phyloP scores from a whole-genome alignment of 2,329 filamentous ascomycete genomes.

The Neonectria punicea region DNA sequence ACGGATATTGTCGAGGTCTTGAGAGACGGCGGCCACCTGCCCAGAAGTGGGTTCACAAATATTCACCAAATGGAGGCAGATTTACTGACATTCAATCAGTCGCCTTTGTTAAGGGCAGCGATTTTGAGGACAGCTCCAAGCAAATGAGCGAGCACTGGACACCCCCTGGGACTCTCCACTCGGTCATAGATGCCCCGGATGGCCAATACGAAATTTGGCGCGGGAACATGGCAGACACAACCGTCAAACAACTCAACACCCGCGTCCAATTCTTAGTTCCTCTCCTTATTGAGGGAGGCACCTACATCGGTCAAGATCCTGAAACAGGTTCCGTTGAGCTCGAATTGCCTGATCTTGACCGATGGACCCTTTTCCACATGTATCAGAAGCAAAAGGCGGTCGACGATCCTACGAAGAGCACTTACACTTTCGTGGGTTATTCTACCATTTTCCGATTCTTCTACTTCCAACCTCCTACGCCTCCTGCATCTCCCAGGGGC shows the following conservation, averaged over 20 bases:
- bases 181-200: constrained; percentile 69
- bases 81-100: constrained; percentile 56
- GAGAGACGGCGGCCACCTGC: constrained; percentile 72
- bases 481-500: constrained; percentile 52
- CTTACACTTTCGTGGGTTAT: constrained; percentile 90
- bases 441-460: constrained; percentile 91
- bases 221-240: constrained; percentile 75
- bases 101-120: constrained; percentile 70
- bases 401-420: constrained; percentile 56
- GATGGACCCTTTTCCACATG: constrained; percentile 94
- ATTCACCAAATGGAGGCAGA: neutral
- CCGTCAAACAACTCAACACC: constrained; percentile 76
- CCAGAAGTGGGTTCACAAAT: constrained; percentile 64
- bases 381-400: constrained; percentile 70
- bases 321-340: constrained; percentile 67
- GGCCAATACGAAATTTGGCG: constrained; percentile 87
- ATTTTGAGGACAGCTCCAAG: constrained; percentile 70
- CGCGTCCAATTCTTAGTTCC: constrained; percentile 86
- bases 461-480: constrained; percentile 63
- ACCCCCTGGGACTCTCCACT: constrained; percentile 80
- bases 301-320: constrained; percentile 66
- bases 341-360: constrained; percentile 77
- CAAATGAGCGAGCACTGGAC: constrained; percentile 60
- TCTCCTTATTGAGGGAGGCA: constrained; percentile 94
- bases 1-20: constrained; percentile 75